These are phyloP conservation scores for Backusella australiensis DNA, from an alignment of 192 early-diverging fungal genomes.

Conservation along the genomic window DNA sequence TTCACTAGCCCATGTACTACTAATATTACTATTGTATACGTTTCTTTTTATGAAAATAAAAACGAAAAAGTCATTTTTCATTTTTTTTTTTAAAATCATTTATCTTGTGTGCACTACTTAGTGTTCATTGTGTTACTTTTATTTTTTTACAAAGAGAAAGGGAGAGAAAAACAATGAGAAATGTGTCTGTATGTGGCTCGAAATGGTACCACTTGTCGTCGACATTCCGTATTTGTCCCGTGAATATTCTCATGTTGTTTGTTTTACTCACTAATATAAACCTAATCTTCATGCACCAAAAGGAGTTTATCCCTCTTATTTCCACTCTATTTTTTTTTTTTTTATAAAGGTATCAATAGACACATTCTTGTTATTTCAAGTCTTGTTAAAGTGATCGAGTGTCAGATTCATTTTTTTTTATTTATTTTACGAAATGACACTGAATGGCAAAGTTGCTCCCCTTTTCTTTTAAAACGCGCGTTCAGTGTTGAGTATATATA, in stretches of 20 bases:
- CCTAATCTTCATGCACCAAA: neutral
- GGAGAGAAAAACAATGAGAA: neutral
- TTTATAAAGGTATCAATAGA: too few species aligned
- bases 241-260: neutral
- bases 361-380: neutral
- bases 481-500: neutral
- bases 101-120: neutral
- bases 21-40: neutral
- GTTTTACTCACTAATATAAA: neutral
- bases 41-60: neutral
- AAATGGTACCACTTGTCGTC: neutral
- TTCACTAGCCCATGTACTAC: too few species aligned
- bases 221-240: too few species aligned
- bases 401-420: neutral
- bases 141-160: neutral
- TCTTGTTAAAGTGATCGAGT: neutral
- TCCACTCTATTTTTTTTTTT: neutral
- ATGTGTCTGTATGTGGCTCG: neutral
- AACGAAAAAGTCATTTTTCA: neutral
- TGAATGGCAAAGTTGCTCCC: neutral
- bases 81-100: neutral
- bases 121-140: constrained; percentile 6
- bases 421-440: neutral
- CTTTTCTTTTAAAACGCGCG: neutral
- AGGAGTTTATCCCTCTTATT: neutral